Percentiles rank a stretch among this genome's conserved stretches.
phyloP scores from a whole-genome alignment of 345 rosid genomes.

The Fremontodendron californicum region DNA sequence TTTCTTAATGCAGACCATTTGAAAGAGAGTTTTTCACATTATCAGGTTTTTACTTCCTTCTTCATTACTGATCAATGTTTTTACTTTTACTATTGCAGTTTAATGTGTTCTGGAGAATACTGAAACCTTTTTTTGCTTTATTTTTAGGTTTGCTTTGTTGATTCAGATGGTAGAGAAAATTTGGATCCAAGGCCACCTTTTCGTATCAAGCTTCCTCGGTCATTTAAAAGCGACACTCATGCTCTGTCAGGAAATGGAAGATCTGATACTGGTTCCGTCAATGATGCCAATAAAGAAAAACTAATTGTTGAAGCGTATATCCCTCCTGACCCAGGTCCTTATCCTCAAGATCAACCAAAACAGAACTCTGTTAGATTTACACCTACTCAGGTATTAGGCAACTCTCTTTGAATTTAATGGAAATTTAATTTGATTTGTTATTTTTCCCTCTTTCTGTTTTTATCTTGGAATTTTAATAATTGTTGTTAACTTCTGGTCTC shows the following conservation, averaged over 20 bases:
- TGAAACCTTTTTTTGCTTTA: constrained; percentile 6
- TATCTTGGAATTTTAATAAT: not conserved
- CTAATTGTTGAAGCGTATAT: constrained; percentile 87
- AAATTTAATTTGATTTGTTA: not conserved
- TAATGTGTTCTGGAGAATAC: not conserved
- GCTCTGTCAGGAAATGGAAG: constrained; percentile 84
- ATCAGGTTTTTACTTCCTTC: constrained; percentile 51
- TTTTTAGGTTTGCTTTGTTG: constrained; percentile 65
- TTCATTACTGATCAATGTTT: constrained; percentile 1
- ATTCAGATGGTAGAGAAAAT: constrained; percentile 61
- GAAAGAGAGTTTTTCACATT: constrained; percentile 66
- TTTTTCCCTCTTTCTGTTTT: not conserved
- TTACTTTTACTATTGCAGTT: not conserved
- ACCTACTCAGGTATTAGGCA: constrained; percentile 68
- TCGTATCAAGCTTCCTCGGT: constrained; percentile 71
- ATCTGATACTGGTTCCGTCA: constrained; percentile 34
- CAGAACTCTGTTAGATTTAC: constrained; percentile 92
- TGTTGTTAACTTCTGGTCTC: not conserved
- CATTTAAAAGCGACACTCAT: constrained; percentile 52
- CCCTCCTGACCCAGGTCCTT: constrained; percentile 96
- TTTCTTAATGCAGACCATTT: constrained; percentile 78
- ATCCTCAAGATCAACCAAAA: constrained; percentile 98
- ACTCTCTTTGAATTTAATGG: not conserved
- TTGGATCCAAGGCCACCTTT: constrained; percentile 77
- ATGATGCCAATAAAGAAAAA: constrained; percentile 56